Percentiles rank a stretch among this genome's conserved stretches.
Conservation (phyloP, 345 rosid genomes). For the Heritiera fomes region DNA sequence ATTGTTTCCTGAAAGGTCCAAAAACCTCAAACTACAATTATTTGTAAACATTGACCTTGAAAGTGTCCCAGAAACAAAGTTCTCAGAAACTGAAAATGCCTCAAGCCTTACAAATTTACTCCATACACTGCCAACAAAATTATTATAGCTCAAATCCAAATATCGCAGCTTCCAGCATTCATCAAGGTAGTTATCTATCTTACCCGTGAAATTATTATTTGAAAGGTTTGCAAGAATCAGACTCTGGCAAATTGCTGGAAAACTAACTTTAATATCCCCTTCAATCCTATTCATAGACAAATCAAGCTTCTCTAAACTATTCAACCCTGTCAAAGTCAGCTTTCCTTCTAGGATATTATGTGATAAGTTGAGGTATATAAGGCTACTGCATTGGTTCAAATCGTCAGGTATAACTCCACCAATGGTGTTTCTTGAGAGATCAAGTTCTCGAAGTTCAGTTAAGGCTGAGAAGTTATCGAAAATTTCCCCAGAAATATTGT, state of each 20-base stretch:
- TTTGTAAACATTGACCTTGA: slow-evolving; percentile 41
- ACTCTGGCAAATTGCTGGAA: slow-evolving; percentile 54
- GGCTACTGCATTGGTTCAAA: slow-evolving; percentile 54
- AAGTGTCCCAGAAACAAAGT: slow-evolving; percentile 48
- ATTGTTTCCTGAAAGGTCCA: slow-evolving; percentile 64
- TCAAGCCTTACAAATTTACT: slow-evolving; percentile 49
- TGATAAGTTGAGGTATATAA: slow-evolving; percentile 67
- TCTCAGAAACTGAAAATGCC: slow-evolving; percentile 58
- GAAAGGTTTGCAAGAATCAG: slow-evolving; percentile 72
- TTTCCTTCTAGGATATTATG: slow-evolving; percentile 64
- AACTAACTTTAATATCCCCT: slow-evolving; percentile 46
- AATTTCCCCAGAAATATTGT: slow-evolving; percentile 46
- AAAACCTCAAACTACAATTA: slow-evolving; percentile 48
- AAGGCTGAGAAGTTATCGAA: slow-evolving; percentile 67
- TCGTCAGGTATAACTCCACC: slow-evolving; percentile 57
- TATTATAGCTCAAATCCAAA: slow-evolving; percentile 73
- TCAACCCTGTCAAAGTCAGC: slow-evolving; percentile 53
- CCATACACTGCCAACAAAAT: slow-evolving; percentile 63
- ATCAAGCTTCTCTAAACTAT: slow-evolving; percentile 60
- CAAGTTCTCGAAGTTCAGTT: slow-evolving; percentile 61
- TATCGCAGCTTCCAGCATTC: slow-evolving; percentile 55
- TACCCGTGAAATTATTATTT: slow-evolving; percentile 58
- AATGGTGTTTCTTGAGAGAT: slow-evolving; percentile 68
- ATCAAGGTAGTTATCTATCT: slow-evolving; percentile 50
- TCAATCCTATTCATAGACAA: slow-evolving; percentile 58